Percentiles rank a stretch among this genome's conserved stretches.
phyloP scores from a whole-genome alignment of 495 filamentous ascomycete genomes.

The Penicillium salamii region DNA sequence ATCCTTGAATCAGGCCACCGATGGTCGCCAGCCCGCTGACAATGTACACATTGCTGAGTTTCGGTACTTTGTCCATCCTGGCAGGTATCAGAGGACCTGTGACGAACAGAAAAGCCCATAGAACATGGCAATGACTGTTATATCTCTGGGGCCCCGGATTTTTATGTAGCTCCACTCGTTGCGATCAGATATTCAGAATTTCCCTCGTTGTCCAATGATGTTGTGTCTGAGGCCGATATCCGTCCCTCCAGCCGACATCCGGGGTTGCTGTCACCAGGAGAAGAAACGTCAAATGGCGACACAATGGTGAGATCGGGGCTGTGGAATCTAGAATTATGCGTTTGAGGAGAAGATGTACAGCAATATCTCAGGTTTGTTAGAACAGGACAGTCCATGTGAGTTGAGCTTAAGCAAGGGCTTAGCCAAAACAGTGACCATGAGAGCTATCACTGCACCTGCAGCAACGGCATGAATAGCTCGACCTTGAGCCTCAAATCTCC shows the following conservation, averaged over 20 bases:
- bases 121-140: background rate
- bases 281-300: constrained; percentile 1
- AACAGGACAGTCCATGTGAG: no score
- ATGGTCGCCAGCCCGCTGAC: constrained; percentile 19
- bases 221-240: constrained; percentile 10
- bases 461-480: background rate
- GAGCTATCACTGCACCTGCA: no score
- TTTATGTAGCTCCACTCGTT: constrained; percentile 19
- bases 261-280: background rate
- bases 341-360: no score
- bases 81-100: background rate
- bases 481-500: background rate
- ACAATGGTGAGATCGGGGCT: background rate
- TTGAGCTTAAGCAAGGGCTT: no score
- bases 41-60: constrained; percentile 19
- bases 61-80: constrained; percentile 12
- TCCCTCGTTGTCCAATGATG: constrained; percentile 7
- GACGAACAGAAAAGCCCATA: background rate
- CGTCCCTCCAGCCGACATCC: background rate
- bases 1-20: constrained; percentile 19
- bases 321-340: background rate
- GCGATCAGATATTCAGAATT: background rate
- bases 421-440: no score
- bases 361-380: no score
- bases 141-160: constrained; percentile 19